Evolutionary conservation across 208 protist genomes (phyloP).

Genomic region (Vickermania ingenoplastis): DNA sequence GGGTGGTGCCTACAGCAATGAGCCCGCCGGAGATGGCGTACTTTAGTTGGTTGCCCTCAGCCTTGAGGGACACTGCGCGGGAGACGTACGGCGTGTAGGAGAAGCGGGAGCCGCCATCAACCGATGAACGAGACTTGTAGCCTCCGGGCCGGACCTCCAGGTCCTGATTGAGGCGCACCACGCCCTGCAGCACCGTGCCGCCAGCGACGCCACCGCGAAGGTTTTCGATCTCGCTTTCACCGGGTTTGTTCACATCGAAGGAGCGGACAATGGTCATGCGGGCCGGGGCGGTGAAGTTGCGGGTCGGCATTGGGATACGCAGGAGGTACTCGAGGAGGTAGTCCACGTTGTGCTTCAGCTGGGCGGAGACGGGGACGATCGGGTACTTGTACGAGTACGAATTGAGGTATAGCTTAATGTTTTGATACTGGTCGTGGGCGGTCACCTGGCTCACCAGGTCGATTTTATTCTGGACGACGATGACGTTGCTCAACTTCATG

Average conservation of each 20-base stretch:
- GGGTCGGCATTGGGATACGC: conserved; percentile 95
- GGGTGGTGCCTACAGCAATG: conserved; percentile 99
- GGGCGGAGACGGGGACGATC: conserved; percentile 99
- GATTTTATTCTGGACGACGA: conserved; percentile 99
- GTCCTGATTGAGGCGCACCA: conserved; percentile 95
- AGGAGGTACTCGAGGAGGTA: conserved; percentile 97
- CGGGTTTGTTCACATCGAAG: conserved; percentile 99
- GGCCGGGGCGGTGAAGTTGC: conserved; percentile 91
- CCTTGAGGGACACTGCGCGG: conserved; percentile 91
- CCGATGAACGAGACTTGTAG: conserved; percentile 52
- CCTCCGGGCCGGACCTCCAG: conserved; percentile 99
- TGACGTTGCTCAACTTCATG: conserved; percentile 97
- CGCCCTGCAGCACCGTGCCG: conserved; percentile 96
- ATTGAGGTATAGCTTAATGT: conserved; percentile 89
- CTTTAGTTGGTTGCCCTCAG: conserved; percentile 97
- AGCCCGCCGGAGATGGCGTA: conserved; percentile 99
- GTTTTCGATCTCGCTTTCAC: conserved; percentile 90
- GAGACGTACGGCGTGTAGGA: conserved; percentile 95
- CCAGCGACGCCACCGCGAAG: conserved; percentile 98
- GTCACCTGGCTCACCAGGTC: conserved; percentile 97
- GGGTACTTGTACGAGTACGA: conserved; percentile 92
- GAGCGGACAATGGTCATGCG: conserved; percentile 99
- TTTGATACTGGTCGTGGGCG: conserved; percentile 93
- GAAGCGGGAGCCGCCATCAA: conserved; percentile 80
- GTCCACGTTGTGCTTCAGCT: conserved; percentile 98